A percentile compares a stretch with the other conserved stretches of the same genome.
Conservation (phyloP, 2,329 filamentous ascomycete species). For the Lachnellula occidentalis region DNA sequence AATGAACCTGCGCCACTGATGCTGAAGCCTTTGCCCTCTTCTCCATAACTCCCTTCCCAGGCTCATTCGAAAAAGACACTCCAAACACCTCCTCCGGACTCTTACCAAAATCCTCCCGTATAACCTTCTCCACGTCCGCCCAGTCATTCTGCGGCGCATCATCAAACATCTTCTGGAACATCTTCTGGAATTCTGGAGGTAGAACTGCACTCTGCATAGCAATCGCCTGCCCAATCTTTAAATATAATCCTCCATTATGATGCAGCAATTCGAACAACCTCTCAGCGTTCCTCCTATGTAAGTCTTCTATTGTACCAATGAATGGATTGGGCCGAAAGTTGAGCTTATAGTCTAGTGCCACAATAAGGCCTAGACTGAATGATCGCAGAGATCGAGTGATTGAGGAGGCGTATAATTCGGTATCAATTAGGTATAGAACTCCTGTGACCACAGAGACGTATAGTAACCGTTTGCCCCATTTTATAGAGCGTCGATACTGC, state of each 20-base stretch:
- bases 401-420: slow-evolving; percentile 70
- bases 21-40: slow-evolving; percentile 65
- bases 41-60: slow-evolving; percentile 62
- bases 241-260: slow-evolving; percentile 84
- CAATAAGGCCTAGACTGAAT: slow-evolving; percentile 70
- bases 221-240: slow-evolving; percentile 97
- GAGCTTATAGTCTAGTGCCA: slow-evolving; percentile 91
- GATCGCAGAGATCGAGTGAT: slow-evolving; percentile 75
- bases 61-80: slow-evolving; percentile 68
- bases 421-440: slow-evolving; percentile 63
- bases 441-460: slow-evolving; percentile 56
- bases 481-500: slow-evolving; percentile 62
- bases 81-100: slow-evolving; percentile 88
- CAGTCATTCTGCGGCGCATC: slow-evolving; percentile 92
- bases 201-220: slow-evolving; percentile 96
- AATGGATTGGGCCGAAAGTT: slow-evolving; percentile 83
- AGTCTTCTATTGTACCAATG: slow-evolving; percentile 64
- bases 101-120: slow-evolving; percentile 80
- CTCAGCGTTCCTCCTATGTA: slow-evolving; percentile 81
- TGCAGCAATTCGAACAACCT: slow-evolving; percentile 75
- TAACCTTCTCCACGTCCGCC: slow-evolving; percentile 78
- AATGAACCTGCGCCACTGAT: slow-evolving; percentile 94
- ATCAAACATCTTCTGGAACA: slow-evolving; percentile 97
- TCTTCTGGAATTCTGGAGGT: slow-evolving; percentile 89
- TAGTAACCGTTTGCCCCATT: slow-evolving; percentile 71